Percentiles rank a stretch among this genome's conserved stretches.
Conservation (phyloP, 2,329 filamentous ascomycete genomes). For the Aspergillus novoparasiticus region DNA sequence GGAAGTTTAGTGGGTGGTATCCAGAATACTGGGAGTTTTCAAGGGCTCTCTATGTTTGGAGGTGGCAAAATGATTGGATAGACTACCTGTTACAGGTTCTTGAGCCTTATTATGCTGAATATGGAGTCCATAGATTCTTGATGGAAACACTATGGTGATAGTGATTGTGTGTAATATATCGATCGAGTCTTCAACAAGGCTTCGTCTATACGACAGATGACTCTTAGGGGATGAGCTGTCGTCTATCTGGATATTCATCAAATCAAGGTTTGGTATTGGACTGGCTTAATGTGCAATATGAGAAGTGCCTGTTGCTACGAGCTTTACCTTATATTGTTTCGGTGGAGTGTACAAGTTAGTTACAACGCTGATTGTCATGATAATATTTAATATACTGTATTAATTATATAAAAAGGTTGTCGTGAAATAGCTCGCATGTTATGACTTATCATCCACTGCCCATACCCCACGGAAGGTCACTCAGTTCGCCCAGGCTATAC, state of each 20-base stretch:
- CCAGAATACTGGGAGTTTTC: slow-evolving; percentile 6
- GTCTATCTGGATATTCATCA: too few species aligned
- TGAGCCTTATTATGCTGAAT: slow-evolving; percentile 16
- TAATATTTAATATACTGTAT: too few species aligned
- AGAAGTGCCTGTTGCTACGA: too few species aligned
- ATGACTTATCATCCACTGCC: not conserved
- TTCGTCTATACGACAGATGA: too few species aligned
- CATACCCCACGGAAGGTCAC: not conserved
- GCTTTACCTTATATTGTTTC: too few species aligned
- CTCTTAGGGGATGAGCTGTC: too few species aligned
- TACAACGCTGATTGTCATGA: too few species aligned
- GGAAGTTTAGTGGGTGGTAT: slow-evolving; percentile 1
- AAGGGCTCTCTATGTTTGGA: slow-evolving; percentile 32
- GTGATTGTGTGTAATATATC: not conserved
- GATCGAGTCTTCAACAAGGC: too few species aligned
- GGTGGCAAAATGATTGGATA: slow-evolving; percentile 38
- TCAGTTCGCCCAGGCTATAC: slow-evolving; percentile 8
- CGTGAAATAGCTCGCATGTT: rapidly evolving
- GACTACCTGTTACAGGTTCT: slow-evolving; percentile 32
- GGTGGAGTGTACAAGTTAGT: too few species aligned
- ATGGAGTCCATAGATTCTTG: not conserved
- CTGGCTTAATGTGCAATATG: too few species aligned
- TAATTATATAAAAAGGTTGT: too few species aligned
- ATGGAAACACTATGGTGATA: not conserved
- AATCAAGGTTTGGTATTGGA: too few species aligned